These are phyloP conservation scores for Colletotrichum tofieldiae DNA, from an alignment of 2,329 filamentous ascomycete species.

Conservation along the genomic window DNA sequence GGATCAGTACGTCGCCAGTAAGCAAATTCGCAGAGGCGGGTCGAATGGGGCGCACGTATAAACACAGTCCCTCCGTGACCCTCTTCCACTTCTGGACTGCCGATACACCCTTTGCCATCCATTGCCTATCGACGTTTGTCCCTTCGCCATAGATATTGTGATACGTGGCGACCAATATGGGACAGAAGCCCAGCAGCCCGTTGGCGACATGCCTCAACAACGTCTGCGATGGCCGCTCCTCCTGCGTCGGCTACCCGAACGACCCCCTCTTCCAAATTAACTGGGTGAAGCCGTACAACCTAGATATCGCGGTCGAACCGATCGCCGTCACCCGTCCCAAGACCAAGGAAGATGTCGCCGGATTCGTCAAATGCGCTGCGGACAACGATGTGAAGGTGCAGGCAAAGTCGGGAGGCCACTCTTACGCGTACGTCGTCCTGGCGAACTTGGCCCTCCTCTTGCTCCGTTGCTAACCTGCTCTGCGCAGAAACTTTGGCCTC, in stretches of 20 bases:
- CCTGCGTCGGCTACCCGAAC: constrained; percentile 64
- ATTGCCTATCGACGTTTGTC: neutral
- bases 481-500: constrained; percentile 57
- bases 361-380: constrained; percentile 71
- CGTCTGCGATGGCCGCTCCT: constrained; percentile 61
- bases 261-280: constrained; percentile 60
- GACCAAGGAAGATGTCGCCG: constrained; percentile 68
- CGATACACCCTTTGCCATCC: neutral
- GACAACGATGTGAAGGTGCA: constrained; percentile 68
- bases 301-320: constrained; percentile 66
- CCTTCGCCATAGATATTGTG: neutral
- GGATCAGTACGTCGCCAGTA: neutral
- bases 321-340: constrained; percentile 70
- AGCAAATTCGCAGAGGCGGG: neutral
- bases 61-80: neutral
- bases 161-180: constrained; percentile 53
- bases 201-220: constrained; percentile 62
- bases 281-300: constrained; percentile 70
- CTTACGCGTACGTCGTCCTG: constrained; percentile 65
- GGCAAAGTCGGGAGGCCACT: constrained; percentile 76
- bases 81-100: neutral
- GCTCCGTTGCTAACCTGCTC: neutral
- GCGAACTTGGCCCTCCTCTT: neutral
- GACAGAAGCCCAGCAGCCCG: constrained; percentile 57
- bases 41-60: constrained; percentile 18